These are phyloP conservation scores for Cercospora citrullina DNA, from an alignment of 2,329 filamentous ascomycete genomes.

Conservation along the genomic window DNA sequence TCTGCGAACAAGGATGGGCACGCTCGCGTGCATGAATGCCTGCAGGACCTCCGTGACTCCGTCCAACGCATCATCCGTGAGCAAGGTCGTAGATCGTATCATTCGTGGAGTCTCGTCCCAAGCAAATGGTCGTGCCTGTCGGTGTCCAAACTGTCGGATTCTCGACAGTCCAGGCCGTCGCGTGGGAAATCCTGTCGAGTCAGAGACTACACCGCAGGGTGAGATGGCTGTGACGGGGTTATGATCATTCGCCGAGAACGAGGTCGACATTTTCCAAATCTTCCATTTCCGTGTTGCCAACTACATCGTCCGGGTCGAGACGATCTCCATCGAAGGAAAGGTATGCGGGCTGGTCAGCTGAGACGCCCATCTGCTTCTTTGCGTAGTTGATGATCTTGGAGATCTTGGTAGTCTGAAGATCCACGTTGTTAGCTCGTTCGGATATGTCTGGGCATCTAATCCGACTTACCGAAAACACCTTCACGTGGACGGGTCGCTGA, in stretches of 20 bases:
- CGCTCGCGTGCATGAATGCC: conserved; percentile 4
- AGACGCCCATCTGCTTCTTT: conserved; percentile 55
- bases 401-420: conserved; percentile 56
- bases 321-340: conserved; percentile 75
- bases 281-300: conserved; percentile 69
- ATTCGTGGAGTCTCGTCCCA: conserved; percentile 12
- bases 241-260: conserved; percentile 54
- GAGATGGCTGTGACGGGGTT: background rate
- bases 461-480: conserved; percentile 47
- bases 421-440: conserved; percentile 28
- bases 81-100: conserved; percentile 11
- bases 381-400: conserved; percentile 64
- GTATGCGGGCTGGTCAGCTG: conserved; percentile 55
- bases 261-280: conserved; percentile 78
- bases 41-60: background rate
- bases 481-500: conserved; percentile 53
- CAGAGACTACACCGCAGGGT: background rate
- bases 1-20: conserved; percentile 10
- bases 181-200: conserved; percentile 6
- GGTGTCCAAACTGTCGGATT: conserved; percentile 10
- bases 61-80: conserved; percentile 13
- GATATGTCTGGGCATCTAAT: background rate
- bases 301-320: conserved; percentile 59
- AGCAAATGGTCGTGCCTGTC: conserved; percentile 8
- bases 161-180: conserved; percentile 3